A percentile compares a stretch with the other conserved stretches of the same genome.
These are phyloP conservation scores for Ophiostoma pallidulum DNA, from an alignment of 2,329 filamentous ascomycete genomes.

Conservation along the genomic window DNA sequence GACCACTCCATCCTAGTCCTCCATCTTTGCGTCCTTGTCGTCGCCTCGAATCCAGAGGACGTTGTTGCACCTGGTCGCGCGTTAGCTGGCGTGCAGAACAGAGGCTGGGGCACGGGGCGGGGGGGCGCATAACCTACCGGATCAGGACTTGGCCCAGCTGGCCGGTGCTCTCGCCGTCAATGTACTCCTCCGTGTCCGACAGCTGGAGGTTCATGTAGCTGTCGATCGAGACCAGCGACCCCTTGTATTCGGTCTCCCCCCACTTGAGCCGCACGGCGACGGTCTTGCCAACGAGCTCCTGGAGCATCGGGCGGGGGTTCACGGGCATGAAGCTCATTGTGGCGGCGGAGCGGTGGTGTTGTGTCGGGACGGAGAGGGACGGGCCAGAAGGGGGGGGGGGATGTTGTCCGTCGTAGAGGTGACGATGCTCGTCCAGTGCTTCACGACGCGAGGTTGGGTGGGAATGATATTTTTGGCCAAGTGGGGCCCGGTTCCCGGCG, in stretches of 20 bases:
- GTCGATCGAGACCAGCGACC: conserved; percentile 78
- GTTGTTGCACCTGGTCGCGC: conserved; percentile 57
- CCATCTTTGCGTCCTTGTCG: conserved; percentile 48
- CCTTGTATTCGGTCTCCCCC: conserved; percentile 96
- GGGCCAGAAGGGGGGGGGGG: neutral
- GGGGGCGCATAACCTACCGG: conserved; percentile 45
- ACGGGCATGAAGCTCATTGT: conserved; percentile 63
- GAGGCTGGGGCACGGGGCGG: neutral
- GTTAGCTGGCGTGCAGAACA: neutral
- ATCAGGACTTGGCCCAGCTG: conserved; percentile 86
- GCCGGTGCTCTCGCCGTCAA: conserved; percentile 77
- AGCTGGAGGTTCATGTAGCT: conserved; percentile 99
- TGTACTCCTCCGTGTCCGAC: conserved; percentile 81
- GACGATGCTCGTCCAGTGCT: neutral
- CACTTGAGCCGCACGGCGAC: conserved; percentile 93
- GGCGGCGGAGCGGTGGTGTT: conserved; percentile 1
- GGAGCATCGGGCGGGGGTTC: conserved; percentile 94
- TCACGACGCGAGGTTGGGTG: conserved; percentile 11
- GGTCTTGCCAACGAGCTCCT: conserved; percentile 84
- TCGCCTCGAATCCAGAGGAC: conserved; percentile 80
- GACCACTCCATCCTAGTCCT: conserved; percentile 30
- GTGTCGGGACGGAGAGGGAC: neutral
- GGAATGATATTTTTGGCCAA: conserved; percentile 3
- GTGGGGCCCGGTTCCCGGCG: neutral
- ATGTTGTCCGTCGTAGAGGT: neutral